Conservation (phyloP, 2,329 filamentous ascomycete species). For the Talaromyces sp. region DNA sequence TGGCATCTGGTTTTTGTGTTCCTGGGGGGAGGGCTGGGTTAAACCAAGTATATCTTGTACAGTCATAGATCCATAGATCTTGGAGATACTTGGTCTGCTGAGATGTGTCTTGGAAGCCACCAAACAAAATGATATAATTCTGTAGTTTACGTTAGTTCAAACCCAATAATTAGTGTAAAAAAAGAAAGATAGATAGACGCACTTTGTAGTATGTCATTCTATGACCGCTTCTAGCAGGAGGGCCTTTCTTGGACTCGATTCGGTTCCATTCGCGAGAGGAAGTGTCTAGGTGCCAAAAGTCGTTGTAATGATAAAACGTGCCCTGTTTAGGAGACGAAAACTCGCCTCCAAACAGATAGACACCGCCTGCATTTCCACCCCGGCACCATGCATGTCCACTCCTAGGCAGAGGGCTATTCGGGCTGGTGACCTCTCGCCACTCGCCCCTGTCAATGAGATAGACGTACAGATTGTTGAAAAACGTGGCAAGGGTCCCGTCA, state of each 20-base stretch:
- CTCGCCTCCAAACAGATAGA: conserved; percentile 82
- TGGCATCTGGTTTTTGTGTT: conserved; percentile 80
- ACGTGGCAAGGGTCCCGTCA: conserved; percentile 77
- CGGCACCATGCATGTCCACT: conserved; percentile 94
- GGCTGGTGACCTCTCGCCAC: conserved; percentile 85
- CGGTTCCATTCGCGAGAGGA: conserved; percentile 83
- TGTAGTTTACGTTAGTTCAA: conserved; percentile 12
- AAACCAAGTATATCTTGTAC: conserved; percentile 78
- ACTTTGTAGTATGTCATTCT: conserved; percentile 92
- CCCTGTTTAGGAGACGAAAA: conserved; percentile 96
- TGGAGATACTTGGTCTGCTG: conserved; percentile 90
- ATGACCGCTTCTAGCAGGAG: conserved; percentile 83
- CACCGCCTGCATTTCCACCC: conserved; percentile 74
- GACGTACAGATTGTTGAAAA: conserved; percentile 64
- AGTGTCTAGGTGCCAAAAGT: conserved; percentile 93
- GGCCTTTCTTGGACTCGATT: conserved; percentile 72
- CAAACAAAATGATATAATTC: conserved; percentile 92
- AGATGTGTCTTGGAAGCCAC: conserved; percentile 94
- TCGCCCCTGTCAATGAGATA: conserved; percentile 78
- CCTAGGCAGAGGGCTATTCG: conserved; percentile 84
- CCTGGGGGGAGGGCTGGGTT: conserved; percentile 69
- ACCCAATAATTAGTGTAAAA: neutral
- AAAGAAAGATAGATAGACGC: neutral
- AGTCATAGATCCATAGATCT: conserved; percentile 96
- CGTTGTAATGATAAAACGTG: conserved; percentile 98